Base-by-base conservation (phyloP, 176 grass and related monocot genomes). In the Poa annua region DNA sequence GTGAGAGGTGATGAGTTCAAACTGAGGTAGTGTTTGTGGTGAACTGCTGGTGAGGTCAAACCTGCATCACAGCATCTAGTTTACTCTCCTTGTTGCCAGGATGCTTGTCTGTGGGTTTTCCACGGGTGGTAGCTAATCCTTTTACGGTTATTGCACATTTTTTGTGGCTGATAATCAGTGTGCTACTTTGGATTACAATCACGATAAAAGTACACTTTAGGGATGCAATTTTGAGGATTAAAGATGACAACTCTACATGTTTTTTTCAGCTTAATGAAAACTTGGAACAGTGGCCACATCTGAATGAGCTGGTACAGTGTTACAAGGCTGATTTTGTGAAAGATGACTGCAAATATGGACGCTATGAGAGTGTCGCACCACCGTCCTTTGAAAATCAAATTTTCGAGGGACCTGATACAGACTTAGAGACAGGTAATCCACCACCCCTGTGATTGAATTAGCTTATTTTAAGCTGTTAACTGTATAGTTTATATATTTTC, bases 221-320 rank as follows among this genome's bases (percentile, higher is more conserved):
- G 14, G 11, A 35, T 81, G 70, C 10, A 42, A 38, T 72, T 61
- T 72, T 77, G 54, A 74, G 59, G 81, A 41, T 84, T 71, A 26
- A 69, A 11, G 57, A 17, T 49, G 26, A 32, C 57, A 62, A 85
- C 68, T 39, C 83, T 73, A 73, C 64, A 69, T 14, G 44, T 71
- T 85, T 15, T 38, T 88, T 83, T 80, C 88, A 99, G 96, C 75
- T 99, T 56, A 92, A 99, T 87, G 93, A 99, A 82, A 99, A 84
- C 80, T 84, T 99, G 88, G 96, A 99, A 16, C 93, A 99, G 42
- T 99, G 93, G 96, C 96, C 96, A 76, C 96, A 99, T 89, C 87
- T 99, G 44, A 99, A 90, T 78, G 96, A 99, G 57, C 84, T 99
- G 81, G 87, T 96, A 85, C 96, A 96, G 47, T 96, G 93, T 77